phyloP scores from a whole-genome alignment of 257 asterid species.

The Solanum raphanifolium region DNA sequence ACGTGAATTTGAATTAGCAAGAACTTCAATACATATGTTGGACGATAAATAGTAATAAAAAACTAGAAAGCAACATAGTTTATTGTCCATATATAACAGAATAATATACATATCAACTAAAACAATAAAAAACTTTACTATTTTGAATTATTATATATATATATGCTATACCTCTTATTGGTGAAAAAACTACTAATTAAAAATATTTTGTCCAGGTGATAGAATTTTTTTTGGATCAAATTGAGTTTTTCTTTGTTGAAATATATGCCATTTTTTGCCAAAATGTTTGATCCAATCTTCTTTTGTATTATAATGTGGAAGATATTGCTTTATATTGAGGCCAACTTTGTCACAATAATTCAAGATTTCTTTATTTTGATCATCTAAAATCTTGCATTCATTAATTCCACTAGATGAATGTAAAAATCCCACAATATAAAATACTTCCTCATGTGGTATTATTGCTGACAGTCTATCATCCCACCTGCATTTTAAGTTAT shows the following conservation, averaged over 20 bases:
- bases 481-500: conserved; percentile 8
- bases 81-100: neutral
- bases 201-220: conserved; percentile 37
- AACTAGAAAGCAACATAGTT: too few relatives aligned
- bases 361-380: conserved; percentile 24
- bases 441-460: conserved; percentile 32
- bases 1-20: too few relatives aligned
- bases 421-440: conserved; percentile 31
- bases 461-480: conserved; percentile 37
- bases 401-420: conserved; percentile 16
- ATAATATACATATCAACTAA: neutral
- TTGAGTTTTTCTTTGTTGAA: conserved; percentile 21
- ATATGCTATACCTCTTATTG: neutral
- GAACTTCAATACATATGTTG: neutral
- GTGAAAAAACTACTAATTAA: neutral
- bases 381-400: conserved; percentile 6
- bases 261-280: conserved; percentile 38
- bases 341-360: conserved; percentile 27
- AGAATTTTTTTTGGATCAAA: conserved; percentile 42
- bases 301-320: conserved; percentile 32
- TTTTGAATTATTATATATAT: too few relatives aligned
- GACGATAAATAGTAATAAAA: too few relatives aligned
- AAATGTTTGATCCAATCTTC: conserved; percentile 42
- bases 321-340: conserved; percentile 34
- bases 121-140: too few relatives aligned